Conservation (phyloP, 2,329 filamentous ascomycete species). For the Alternaria triticimaculans region DNA sequence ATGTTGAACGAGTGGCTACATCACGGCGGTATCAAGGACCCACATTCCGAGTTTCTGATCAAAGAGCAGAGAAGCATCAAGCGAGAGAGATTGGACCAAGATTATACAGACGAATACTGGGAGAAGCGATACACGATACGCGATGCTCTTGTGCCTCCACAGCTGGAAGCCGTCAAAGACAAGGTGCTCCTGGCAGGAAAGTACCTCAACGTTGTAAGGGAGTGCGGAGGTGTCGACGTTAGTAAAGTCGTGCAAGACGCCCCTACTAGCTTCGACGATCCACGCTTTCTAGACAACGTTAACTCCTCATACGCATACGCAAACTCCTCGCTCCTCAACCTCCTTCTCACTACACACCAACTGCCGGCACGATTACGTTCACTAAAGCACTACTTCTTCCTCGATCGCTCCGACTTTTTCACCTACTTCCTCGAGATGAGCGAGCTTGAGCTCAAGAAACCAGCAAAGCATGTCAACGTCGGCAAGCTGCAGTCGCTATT, state of each 20-base stretch:
- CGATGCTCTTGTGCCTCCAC: conserved; percentile 88
- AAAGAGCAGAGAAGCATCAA: conserved; percentile 96
- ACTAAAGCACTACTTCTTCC: conserved; percentile 98
- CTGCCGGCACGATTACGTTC: conserved; percentile 86
- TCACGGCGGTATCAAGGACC: conserved; percentile 92
- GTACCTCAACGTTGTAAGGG: conserved; percentile 95
- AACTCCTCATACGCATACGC: conserved; percentile 94
- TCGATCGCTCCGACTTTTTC: conserved; percentile 97
- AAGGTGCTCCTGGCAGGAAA: conserved; percentile 96
- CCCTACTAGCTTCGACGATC: conserved; percentile 92
- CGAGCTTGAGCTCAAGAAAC: conserved; percentile 86
- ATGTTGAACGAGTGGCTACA: conserved; percentile 99
- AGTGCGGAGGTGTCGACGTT: conserved; percentile 94
- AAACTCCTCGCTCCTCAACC: conserved; percentile 88
- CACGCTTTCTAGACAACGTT: conserved; percentile 91
- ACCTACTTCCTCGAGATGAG: conserved; percentile 95
- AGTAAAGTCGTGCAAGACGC: conserved; percentile 87
- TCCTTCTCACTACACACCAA: conserved; percentile 91
- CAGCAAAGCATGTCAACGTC: conserved; percentile 86
- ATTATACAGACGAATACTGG: conserved; percentile 99
- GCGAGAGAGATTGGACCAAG: conserved; percentile 86
- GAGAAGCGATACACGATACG: conserved; percentile 96
- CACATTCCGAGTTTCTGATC: conserved; percentile 90
- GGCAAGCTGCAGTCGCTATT: conserved; percentile 92
- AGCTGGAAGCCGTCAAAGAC: conserved; percentile 87